Evolutionary conservation across 2,329 filamentous ascomycete species (phyloP).

Genomic region (Colletotrichum phormii): DNA sequence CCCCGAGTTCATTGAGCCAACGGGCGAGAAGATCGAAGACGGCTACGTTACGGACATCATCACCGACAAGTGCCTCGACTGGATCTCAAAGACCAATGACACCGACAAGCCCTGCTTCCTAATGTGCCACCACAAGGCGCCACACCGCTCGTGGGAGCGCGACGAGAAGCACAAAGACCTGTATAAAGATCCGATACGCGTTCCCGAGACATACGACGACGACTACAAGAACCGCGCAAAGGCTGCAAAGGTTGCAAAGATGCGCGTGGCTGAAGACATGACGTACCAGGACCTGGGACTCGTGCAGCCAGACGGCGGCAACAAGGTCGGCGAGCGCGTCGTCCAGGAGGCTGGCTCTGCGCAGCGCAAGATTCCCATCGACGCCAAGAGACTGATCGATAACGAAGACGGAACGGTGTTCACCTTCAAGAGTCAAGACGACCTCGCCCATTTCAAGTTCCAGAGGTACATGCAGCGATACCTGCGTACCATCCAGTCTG

Average conservation of each 20-base stretch:
- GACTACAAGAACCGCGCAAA: conserved; percentile 65
- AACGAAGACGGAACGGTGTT: conserved; percentile 59
- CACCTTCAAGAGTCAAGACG: conserved; percentile 52
- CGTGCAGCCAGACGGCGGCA: conserved; percentile 62
- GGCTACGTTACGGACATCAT: conserved; percentile 66
- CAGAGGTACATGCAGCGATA: conserved; percentile 69
- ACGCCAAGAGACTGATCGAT: conserved; percentile 51
- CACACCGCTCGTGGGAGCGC: conserved; percentile 64
- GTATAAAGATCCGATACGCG: conserved; percentile 57
- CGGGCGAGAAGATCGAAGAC: conserved; percentile 43
- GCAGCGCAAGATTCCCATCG: conserved; percentile 43
- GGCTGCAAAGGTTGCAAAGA: conserved; percentile 62
- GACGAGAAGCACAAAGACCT: conserved; percentile 59
- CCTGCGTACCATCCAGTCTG: conserved; percentile 61
- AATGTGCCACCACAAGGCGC: conserved; percentile 69
- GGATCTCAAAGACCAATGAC: conserved; percentile 47
- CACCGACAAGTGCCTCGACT: conserved; percentile 60
- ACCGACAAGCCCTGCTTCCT: conserved; percentile 60
- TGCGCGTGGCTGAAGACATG: conserved; percentile 62
- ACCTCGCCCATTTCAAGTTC: conserved; percentile 65
- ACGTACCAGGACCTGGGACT: conserved; percentile 61
- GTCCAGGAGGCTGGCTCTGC: conserved; percentile 42
- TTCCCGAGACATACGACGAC: conserved; percentile 64
- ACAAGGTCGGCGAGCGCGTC: conserved; percentile 49
- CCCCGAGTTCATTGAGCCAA: conserved; percentile 58